These are phyloP conservation scores for Globisporangium ultimum DNA, from an alignment of 352 stramenopile species.

Conservation along the genomic window DNA sequence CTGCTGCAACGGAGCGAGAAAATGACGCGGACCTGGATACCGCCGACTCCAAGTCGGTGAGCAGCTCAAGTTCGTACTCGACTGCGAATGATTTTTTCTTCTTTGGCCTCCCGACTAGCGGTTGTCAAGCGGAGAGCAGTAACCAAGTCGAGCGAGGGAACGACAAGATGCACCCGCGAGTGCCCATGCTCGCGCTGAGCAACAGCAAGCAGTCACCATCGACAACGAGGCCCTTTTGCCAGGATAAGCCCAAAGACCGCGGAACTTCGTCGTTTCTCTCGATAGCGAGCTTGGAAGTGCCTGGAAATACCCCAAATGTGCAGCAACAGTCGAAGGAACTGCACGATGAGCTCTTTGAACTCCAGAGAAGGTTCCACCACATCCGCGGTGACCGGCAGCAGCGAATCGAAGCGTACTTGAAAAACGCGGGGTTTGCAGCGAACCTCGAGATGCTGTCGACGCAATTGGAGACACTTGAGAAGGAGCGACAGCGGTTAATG, in stretches of 20 bases:
- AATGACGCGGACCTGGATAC: slow-evolving; percentile 7
- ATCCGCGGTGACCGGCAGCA: slow-evolving; percentile 21
- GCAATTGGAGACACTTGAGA: slow-evolving; percentile 19
- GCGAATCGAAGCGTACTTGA: slow-evolving; percentile 11
- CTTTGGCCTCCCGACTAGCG: slow-evolving; percentile 20
- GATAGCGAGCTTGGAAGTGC: background rate
- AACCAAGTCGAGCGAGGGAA: background rate
- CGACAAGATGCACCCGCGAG: background rate
- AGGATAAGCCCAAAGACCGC: no score
- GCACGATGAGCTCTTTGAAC: slow-evolving; percentile 27
- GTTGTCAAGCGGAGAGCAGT: background rate
- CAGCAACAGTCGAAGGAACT: slow-evolving; percentile 4
- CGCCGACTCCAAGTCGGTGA: slow-evolving; percentile 22
- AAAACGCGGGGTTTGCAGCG: slow-evolving; percentile 17
- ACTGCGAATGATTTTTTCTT: slow-evolving; percentile 40
- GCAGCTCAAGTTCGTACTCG: slow-evolving; percentile 37
- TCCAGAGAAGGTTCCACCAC: slow-evolving; percentile 30
- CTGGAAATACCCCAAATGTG: background rate
- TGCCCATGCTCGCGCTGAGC: background rate
- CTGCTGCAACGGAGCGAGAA: background rate
- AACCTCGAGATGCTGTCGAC: slow-evolving; percentile 15
- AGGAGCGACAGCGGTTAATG: slow-evolving; percentile 28
- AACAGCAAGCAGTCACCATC: background rate
- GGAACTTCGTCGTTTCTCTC: background rate
- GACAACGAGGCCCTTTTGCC: background rate